Evolutionary conservation across 192 early-diverging fungal genomes (phyloP), one percentile per base, ranked within the genome.

Genomic region (Podila epigama): DNA sequence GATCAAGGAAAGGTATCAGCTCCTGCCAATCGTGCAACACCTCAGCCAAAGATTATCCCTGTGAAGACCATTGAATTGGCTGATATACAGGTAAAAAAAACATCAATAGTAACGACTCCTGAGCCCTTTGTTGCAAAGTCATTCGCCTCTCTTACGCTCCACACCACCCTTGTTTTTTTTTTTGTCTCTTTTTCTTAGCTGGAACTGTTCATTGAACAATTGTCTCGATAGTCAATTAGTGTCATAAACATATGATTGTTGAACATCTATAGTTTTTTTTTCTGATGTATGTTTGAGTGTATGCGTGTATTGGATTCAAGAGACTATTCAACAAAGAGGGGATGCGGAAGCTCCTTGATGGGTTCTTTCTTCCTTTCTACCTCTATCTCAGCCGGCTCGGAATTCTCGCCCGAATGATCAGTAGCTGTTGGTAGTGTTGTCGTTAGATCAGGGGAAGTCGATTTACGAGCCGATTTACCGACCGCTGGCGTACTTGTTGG

Each of bases 271-370:
- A 32, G 12, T 5, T 57, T 35, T 32, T 57, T 33, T 18, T 57
- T 35, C 25, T 54, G 16, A 13, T 48, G 44, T 18, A 22, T 48
- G 16, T 9, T 44, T 4, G 41, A 18, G 41, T 44, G 41, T 44
- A n/a, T 9, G 18, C 7, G 16, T 44, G 25, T 22, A 48, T 9
- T 22, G 44, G 25, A 22, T 22, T 48, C 10, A 15, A 15, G 5
- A 29, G 25, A 29, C 56, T 75, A 75, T 61, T 75, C 70, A 66
- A 75, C 63, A 61, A 75, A 75, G 25, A 75, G 70, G 41, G 70
- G 70, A 25, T 75, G 70, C 1, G 70, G 70, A 29, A 75, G 51
- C 33, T 75, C 63, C 58, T 75, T 75, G 2, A 60, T 42, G 10
- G 58, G 63, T 20, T 52, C 70, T 28, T 66, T 66, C 22, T 22